A percentile compares a stretch with the other conserved stretches of the same genome.
Evolutionary conservation across 495 filamentous ascomycete species (phyloP).

Genomic region (Copromyces sp.): DNA sequence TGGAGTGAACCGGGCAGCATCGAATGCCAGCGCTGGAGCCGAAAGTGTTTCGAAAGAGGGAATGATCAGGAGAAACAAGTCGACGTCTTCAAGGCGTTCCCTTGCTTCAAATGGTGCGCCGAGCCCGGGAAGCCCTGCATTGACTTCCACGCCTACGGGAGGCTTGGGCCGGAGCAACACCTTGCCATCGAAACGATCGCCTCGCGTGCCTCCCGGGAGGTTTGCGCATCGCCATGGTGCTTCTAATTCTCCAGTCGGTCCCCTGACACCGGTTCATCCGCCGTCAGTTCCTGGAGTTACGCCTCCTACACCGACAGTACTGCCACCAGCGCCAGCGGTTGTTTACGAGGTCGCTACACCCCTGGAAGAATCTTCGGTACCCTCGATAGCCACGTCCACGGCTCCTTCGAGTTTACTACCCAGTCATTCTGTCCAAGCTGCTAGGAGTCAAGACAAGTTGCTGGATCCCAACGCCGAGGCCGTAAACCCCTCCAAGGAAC

Average conservation of each 20-base stretch:
- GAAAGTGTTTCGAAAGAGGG: slow-evolving; percentile 76
- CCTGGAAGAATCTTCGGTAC: slow-evolving; percentile 6
- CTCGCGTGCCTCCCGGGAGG: slow-evolving; percentile 47
- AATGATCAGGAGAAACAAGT: slow-evolving; percentile 74
- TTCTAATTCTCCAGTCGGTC: slow-evolving; percentile 24
- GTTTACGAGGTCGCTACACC: slow-evolving; percentile 20
- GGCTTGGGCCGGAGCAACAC: slow-evolving; percentile 90
- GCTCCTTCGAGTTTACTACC: slow-evolving; percentile 6
- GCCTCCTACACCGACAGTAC: neutral
- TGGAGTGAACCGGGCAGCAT: slow-evolving; percentile 63
- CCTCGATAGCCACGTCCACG: slow-evolving; percentile 4
- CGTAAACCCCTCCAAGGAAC: slow-evolving; percentile 58
- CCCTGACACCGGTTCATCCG: slow-evolving; percentile 19
- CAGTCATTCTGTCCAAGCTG: slow-evolving; percentile 12
- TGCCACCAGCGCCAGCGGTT: slow-evolving; percentile 13
- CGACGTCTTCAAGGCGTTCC: slow-evolving; percentile 57
- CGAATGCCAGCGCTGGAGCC: slow-evolving; percentile 75
- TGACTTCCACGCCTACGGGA: slow-evolving; percentile 37
- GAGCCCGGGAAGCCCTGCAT: slow-evolving; percentile 61
- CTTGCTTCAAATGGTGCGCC: slow-evolving; percentile 57
- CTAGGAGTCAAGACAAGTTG: slow-evolving; percentile 42
- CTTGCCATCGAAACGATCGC: slow-evolving; percentile 84
- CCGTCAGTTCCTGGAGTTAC: neutral
- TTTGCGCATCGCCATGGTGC: slow-evolving; percentile 30
- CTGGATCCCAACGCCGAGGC: slow-evolving; percentile 31